Evolutionary conservation across 2,329 filamentous ascomycete genomes (phyloP).

Genomic region (Drechslerella stenobrocha): DNA sequence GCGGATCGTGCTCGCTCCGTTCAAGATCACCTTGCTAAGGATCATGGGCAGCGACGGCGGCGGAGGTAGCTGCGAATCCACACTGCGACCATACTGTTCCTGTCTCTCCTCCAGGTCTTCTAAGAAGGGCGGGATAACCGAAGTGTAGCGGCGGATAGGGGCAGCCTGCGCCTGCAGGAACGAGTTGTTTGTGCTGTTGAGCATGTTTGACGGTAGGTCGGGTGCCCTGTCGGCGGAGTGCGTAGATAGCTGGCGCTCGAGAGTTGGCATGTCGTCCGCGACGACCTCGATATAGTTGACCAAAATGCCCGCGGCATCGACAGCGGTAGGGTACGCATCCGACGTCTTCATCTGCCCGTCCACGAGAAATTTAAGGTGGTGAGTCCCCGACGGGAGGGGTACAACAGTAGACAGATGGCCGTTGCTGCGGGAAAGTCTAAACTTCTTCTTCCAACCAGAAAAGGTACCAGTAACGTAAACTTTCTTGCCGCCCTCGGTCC

Average conservation of each 20-base stretch:
- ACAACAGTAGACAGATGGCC: slow-evolving; percentile 74
- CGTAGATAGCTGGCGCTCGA: slow-evolving; percentile 52
- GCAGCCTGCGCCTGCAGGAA: slow-evolving; percentile 58
- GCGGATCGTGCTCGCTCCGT: slow-evolving; percentile 87
- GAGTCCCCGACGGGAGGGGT: slow-evolving; percentile 85
- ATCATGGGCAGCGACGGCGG: slow-evolving; percentile 88
- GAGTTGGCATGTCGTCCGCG: slow-evolving; percentile 67
- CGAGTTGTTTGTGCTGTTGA: slow-evolving; percentile 53
- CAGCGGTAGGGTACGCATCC: slow-evolving; percentile 83
- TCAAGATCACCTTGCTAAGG: slow-evolving; percentile 89
- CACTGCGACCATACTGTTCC: slow-evolving; percentile 65
- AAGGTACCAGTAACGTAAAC: slow-evolving; percentile 97
- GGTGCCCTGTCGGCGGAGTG: slow-evolving; percentile 52
- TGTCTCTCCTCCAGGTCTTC: slow-evolving; percentile 83
- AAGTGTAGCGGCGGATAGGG: slow-evolving; percentile 62
- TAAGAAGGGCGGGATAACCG: slow-evolving; percentile 79
- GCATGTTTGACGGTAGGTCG: slow-evolving; percentile 50
- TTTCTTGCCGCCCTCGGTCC: slow-evolving; percentile 79
- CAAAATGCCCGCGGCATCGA: slow-evolving; percentile 95
- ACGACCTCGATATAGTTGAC: slow-evolving; percentile 98
- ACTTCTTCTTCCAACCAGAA: slow-evolving; percentile 95
- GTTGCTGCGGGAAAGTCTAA: slow-evolving; percentile 81
- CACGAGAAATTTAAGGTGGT: slow-evolving; percentile 94
- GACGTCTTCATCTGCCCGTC: slow-evolving; percentile 92
- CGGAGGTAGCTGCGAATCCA: slow-evolving; percentile 59